Base-by-base conservation (phyloP, 768 basidiomycete species). In the Mycena albidolilacea region DNA sequence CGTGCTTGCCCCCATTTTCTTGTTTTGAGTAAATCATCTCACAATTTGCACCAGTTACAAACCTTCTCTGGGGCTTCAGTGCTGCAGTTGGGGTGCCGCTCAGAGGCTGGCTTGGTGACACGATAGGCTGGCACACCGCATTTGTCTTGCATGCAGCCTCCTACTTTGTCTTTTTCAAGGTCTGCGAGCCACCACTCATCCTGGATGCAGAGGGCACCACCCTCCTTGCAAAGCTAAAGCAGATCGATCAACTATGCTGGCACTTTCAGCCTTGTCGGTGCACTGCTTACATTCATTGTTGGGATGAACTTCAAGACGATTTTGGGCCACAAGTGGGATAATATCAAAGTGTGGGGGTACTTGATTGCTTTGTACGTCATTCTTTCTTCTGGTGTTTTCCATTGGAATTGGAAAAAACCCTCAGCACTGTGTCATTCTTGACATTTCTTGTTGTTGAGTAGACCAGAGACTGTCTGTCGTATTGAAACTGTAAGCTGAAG, bases 231-330 rank as follows among this genome's bases (percentile, higher is more conserved):
- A 91, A 89, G 75, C 78, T 91, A 19, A 78, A 82, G 39, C 87
- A 90, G 11, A 89, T 93, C 77, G 92, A 89, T 93, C 77, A 93
- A 93, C 78, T 91, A 87, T 75, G 80, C 89, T 37, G 92, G 93
- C 2, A 88, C 88, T 7, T 79, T 89, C 61, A 89, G 90, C 2
- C 85, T 93, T 21, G 89, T 91, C 19, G 72, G 81, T 38, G 80
- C 81, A 58, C 84, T 88, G 60, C 84, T 88, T 66, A 80, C 81
- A 43, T 83, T 90, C 73, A 82, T 77, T 1, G 15, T 77, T 3
- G 76, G 71, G 14, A 63, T 73, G 71, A 70, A 65, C 30, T 73
- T 63, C 44, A 69, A 70, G 37, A 67, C 73, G n/a, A 67, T 63
- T 21, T 37, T 17, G 14, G 57, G 62, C 7, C 59, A 70, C 58